Conservation (phyloP, 106 monocot species). For the Cymbidium sinense region DNA sequence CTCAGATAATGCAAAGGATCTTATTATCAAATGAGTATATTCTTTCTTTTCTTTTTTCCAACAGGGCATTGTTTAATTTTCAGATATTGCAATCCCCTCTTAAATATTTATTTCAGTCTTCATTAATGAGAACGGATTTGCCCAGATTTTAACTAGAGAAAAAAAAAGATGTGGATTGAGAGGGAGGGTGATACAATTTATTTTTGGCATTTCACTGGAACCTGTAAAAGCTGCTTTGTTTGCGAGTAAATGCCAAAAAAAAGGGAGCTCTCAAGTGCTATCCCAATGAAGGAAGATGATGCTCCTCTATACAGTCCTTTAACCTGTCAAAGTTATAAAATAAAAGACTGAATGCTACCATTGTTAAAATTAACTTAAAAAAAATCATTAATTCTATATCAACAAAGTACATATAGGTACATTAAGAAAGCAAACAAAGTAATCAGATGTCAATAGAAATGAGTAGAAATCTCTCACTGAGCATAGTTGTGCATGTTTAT, state of each 20-base stretch:
- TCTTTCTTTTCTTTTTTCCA: neutral
- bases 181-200: neutral
- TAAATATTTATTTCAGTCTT: neutral
- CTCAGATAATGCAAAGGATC: too few relatives aligned
- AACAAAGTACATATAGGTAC: neutral
- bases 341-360: neutral
- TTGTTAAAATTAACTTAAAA: neutral
- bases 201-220: slow-evolving; percentile 9
- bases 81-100: neutral
- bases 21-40: neutral
- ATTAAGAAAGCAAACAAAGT: neutral
- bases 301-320: slow-evolving; percentile 87
- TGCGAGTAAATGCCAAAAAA: slow-evolving; percentile 81
- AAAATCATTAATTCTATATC: neutral
- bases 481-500: neutral
- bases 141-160: neutral
- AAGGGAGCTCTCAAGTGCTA: slow-evolving; percentile 76
- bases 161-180: neutral
- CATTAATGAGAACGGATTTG: neutral
- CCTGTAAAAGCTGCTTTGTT: slow-evolving; percentile 76
- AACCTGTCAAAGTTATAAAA: slow-evolving; percentile 35
- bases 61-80: neutral
- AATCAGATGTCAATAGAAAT: neutral
- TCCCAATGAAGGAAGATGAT: slow-evolving; percentile 75
- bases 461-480: neutral